Evolutionary conservation across 768 basidiomycete species (phyloP), one percentile per base, ranked within the genome.

Genomic region (Boletus reticulatus): DNA sequence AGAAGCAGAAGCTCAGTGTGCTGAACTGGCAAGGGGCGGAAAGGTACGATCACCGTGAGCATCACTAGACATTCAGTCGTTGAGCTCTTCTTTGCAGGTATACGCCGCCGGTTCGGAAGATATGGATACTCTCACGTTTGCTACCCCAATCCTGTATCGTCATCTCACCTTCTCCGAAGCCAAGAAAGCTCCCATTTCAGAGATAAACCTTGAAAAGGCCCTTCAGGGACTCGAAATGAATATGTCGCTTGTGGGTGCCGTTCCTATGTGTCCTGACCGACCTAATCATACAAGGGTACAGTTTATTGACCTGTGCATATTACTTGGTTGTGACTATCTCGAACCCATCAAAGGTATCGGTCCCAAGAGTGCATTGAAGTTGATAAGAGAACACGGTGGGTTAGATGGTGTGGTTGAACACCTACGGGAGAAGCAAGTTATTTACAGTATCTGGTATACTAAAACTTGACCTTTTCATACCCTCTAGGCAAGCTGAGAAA

Each of bases 51-150:
- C n/a, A 44, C 12, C 34, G 14, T 50, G 42, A 46, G 34, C 38
- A 17, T 41, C 7, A 27, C 53, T 4, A 12, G 31, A 46, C 12
- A 4, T 17, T 34, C 24, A 0, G 39, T 24, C 41, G 19, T n/a
- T 49, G 44, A 61, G 14, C 17, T 16, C 11, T 47, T 41, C 43
- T 38, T 50, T 31, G 6, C 49, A 94, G 92, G 93, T 98, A 27
- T 98, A 92, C 69, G 97, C 92, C 1, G 95, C 97, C 9, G 97
- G 97, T 14, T 97, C 95, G 0, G 97, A 98, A 73, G 97, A 99
- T 72, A 99, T 99, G 97, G 97, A 99, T 66, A 99, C 97, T 9
- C 84, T 99, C 20, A 99, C 97, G 1, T 99, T 99, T 78, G 82
- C 84, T 61, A 77, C 96, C 0, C 96, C 97, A 2, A 87, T 96